Evolutionary conservation across 345 rosid species (phyloP).

Genomic region (Eutrema japonicum): DNA sequence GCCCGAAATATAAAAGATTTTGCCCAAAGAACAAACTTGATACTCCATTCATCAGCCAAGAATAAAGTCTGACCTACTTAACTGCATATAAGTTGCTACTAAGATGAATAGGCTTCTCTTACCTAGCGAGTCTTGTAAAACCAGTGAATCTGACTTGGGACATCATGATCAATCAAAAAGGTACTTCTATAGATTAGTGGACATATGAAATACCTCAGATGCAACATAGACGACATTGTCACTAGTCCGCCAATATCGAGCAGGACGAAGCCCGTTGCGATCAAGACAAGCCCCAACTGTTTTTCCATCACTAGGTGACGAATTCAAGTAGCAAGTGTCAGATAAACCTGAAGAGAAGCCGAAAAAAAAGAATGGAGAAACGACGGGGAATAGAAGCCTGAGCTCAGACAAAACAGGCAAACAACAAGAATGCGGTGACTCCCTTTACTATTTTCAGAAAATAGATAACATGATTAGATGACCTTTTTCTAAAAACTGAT

Average conservation of each 20-base stretch:
- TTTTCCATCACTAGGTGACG: constrained; percentile 88
- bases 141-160: constrained; percentile 11
- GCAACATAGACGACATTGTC: constrained; percentile 98
- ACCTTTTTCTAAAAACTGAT: constrained; percentile 12
- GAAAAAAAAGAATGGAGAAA: constrained; percentile 34
- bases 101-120: constrained; percentile 10
- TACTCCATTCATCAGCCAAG: not conserved
- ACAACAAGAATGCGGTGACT: constrained; percentile 25
- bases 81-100: not conserved
- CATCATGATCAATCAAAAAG: constrained; percentile 23
- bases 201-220: constrained; percentile 74
- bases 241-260: constrained; percentile 92
- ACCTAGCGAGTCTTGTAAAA: constrained; percentile 12
- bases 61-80: not conserved
- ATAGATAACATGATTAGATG: not conserved
- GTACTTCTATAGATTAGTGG: constrained; percentile 11
- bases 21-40: not conserved
- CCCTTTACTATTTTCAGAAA: constrained; percentile 7
- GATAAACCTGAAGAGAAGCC: constrained; percentile 40
- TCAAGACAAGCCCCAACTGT: constrained; percentile 99
- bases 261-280: constrained; percentile 99
- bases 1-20: not conserved
- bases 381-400: constrained; percentile 29
- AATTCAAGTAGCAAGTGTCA: constrained; percentile 49
- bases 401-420: constrained; percentile 33